Evolutionary conservation across 495 filamentous ascomycete genomes (phyloP).

Genomic region (Hypoxylon lenormandii): DNA sequence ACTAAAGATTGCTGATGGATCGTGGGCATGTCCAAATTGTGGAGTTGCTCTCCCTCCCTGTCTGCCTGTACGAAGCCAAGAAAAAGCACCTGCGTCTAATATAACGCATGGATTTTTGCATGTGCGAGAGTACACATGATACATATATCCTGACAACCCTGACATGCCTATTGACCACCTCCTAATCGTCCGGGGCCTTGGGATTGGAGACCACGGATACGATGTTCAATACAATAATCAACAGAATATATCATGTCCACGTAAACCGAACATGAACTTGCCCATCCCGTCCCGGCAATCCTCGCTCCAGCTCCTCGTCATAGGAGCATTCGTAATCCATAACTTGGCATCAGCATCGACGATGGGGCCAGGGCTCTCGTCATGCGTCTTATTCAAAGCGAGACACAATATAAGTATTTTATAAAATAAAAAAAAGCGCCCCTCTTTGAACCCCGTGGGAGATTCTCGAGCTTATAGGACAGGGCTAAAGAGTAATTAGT

Average conservation of each 20-base stretch:
- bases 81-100: constrained; percentile 44
- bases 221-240: constrained; percentile 15
- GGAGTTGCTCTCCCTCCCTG: constrained; percentile 38
- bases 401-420: constrained; percentile 12
- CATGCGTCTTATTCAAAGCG: constrained; percentile 23
- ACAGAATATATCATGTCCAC: constrained; percentile 30
- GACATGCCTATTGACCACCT: constrained; percentile 2
- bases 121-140: constrained; percentile 26
- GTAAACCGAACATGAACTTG: constrained; percentile 20
- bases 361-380: constrained; percentile 3
- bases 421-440: no score
- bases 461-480: not conserved
- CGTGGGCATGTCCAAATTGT: constrained; percentile 40
- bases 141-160: constrained; percentile 1
- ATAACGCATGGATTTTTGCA: constrained; percentile 38
- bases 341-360: constrained; percentile 3
- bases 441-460: constrained; percentile 4
- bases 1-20: constrained; percentile 15
- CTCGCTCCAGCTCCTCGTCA: constrained; percentile 13
- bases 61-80: constrained; percentile 36
- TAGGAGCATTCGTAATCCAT: not conserved
- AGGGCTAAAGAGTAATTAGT: constrained; percentile 3
- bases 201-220: not conserved
- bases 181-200: not conserved
- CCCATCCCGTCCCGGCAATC: constrained; percentile 2